These are phyloP conservation scores for Neurospora africana DNA, from an alignment of 495 filamentous ascomycete genomes.

Conservation along the genomic window DNA sequence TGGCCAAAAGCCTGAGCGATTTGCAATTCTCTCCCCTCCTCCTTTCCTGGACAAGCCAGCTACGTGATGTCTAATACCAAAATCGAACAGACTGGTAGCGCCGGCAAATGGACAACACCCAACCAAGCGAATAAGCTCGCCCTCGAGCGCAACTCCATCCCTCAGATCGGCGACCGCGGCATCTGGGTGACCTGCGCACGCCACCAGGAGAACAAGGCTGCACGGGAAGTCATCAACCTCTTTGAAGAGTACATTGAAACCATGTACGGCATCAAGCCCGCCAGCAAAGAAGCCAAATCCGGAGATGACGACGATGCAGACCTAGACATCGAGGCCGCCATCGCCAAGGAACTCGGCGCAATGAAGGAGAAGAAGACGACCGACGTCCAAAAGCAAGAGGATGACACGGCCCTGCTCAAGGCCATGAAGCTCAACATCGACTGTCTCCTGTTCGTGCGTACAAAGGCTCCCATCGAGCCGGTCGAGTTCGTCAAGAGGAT, in stretches of 20 bases:
- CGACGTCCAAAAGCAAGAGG: conserved; percentile 1
- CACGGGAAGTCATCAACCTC: conserved; percentile 58
- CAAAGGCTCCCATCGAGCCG: conserved; percentile 61
- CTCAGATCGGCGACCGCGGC: conserved; percentile 70
- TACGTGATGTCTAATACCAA: not conserved
- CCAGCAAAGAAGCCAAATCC: conserved; percentile 21
- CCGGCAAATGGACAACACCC: conserved; percentile 46
- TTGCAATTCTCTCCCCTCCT: not conserved
- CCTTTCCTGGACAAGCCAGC: not conserved
- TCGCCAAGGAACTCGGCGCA: conserved; percentile 62
- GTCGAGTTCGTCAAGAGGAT: conserved; percentile 67
- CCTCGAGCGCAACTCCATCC: conserved; percentile 22
- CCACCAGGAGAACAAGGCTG: conserved; percentile 66
- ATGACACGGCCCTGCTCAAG: conserved; percentile 41
- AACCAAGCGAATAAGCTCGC: conserved; percentile 36
- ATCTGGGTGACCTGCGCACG: conserved; percentile 86
- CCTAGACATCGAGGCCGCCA: conserved; percentile 73
- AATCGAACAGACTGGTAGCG: conserved; percentile 31
- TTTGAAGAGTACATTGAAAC: conserved; percentile 60
- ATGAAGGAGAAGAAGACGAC: conserved; percentile 44
- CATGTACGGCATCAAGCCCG: conserved; percentile 43
- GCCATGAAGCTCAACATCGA: conserved; percentile 62
- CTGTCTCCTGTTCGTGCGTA: conserved; percentile 65
- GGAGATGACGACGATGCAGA: conserved; percentile 25
- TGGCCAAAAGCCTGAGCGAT: not conserved